Base-by-base conservation (phyloP, 2,329 filamentous ascomycete genomes). In the Colletotrichum karsti region DNA sequence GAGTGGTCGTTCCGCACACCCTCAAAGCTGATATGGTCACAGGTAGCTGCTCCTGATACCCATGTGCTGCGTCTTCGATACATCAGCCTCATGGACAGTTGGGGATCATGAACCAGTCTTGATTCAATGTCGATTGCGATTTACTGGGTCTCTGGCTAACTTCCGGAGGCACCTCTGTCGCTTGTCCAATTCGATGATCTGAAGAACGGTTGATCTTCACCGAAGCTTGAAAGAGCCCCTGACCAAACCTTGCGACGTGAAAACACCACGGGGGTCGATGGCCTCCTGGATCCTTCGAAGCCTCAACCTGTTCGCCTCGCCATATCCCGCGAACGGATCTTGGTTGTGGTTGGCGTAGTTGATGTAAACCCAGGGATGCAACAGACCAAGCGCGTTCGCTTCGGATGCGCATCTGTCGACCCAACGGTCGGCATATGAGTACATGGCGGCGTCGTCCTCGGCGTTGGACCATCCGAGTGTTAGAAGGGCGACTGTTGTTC, bases 321-420 rank as follows among this genome's bases (percentile, higher is more conserved):
- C 80, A 58, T 83, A 84, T 8, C 78, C 72, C n/a, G 67, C 62
- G 54, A 83, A 74, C 2, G 80, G 78, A 41, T 80, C 74, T 72
- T 85, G 80, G 20, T 73, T 74, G 26, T 69, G 61, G 37, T 76
- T 74, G 1, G 81, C 82, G 60, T 85, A 84, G 72, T 85, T 84
- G 68, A 84, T 77, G 69, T 83, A 84, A 13, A 73, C 42, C 26
- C 70, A 76, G 5, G 37, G 37, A 22, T 56, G 35, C n/a, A 53
- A 53, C 24, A 37, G 24, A 26, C 70, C 71, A 28, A 66, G 66
- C 10, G 71, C 51, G 2, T 46, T 26, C 3, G 72, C 69, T 20
- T 70, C 64, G 33, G 74, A 62, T 24, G 41, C 26, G 4, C 12
- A 50, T n/a, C 44, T 5, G 8, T 22, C 10, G 10, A 50, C 13